phyloP scores from a whole-genome alignment of 75 land plant genomes.

The Gnetum montanum region DNA sequence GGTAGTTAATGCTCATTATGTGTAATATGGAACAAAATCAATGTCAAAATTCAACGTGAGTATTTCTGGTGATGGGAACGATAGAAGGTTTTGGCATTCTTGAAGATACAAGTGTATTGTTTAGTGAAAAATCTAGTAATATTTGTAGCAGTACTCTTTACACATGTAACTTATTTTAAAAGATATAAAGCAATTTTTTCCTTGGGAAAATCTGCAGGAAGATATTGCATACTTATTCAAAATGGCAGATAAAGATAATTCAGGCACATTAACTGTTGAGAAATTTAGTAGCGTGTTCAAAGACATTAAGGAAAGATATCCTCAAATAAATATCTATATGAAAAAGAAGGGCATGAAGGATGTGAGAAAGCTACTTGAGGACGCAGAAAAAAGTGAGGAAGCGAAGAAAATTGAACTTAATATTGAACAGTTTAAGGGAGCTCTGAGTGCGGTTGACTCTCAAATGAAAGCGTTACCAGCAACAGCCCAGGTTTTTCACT shows the following conservation, averaged over 20 bases:
- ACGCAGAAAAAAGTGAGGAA: conserved; percentile 18
- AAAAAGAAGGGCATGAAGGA: conserved; percentile 49
- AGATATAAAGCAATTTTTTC: too few relatives aligned
- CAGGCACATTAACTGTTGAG: conserved; percentile 50
- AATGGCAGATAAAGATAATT: conserved; percentile 73
- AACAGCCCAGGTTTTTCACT: conserved; percentile 78
- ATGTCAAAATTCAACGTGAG: too few relatives aligned
- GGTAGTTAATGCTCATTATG: too few relatives aligned
- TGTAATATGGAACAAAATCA: too few relatives aligned
- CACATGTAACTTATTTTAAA: too few relatives aligned
- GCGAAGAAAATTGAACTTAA: conserved; percentile 35
- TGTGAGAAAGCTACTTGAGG: conserved; percentile 36
- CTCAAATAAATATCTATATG: conserved; percentile 76
- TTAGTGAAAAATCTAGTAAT: too few relatives aligned
- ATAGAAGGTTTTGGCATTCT: too few relatives aligned
- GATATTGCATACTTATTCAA: conserved; percentile 65
- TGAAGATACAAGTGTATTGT: too few relatives aligned
- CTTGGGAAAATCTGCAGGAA: conserved; percentile 46
- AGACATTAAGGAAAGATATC: conserved; percentile 57
- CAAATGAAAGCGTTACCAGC: conserved; percentile 81
- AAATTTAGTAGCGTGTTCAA: conserved; percentile 71
- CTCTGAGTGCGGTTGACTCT: conserved; percentile 55
- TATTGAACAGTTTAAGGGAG: conserved; percentile 69
- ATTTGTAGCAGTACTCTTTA: too few relatives aligned
- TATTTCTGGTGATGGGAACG: too few relatives aligned